Evolutionary conservation across 352 stramenopile genomes (phyloP), one percentile per base, ranked within the genome.

Genomic region (Phytophthora macrochlamydospora): DNA sequence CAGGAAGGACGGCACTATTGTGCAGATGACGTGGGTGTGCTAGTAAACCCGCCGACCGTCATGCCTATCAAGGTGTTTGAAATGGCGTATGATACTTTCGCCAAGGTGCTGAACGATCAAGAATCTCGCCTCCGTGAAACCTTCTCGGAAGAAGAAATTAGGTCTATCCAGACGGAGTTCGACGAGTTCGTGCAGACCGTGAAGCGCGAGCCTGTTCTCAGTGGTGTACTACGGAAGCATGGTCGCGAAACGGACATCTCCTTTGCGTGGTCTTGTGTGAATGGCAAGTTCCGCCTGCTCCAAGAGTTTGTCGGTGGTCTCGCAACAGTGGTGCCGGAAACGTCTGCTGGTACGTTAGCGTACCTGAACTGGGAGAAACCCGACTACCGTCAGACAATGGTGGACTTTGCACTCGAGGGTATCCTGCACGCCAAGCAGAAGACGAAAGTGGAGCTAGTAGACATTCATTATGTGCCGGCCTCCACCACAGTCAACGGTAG

Each of bases 351-450:
- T 37, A 71, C 75, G 7, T 48, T 90, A 28, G 73, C 69, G 33
- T 54, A 58, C 55, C 18, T 62, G 60, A 89, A 88, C 57, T 91
- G 80, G 79, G 82, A 87, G 56, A 91, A 88, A 57, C 76, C 77
- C 13, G 79, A 87, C 64, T 87, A 87, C 43, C 78, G 76, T 3
- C 66, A 85, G 63, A 83, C 79, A 13, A 79, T 81, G 69, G 57
- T 90, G 12, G 79, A 90, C 63, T 85, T 89, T 49, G 69, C 79
- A 18, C 74, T 90, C 24, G 81, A 90, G 58, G 81, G 81, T 2
- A 89, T 90, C 42, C 62, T 90, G 42, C 81, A 90, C 62, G 79
- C 81, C n/a, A 74, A 81, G 33, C 81, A 89, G 66, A 90, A 90
- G 65, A 62, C 76, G 64, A 81, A 81, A 38, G 73, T 90, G 8